These are phyloP conservation scores for Hygrophila difformis DNA, from an alignment of 257 asterid genomes.

Conservation along the genomic window DNA sequence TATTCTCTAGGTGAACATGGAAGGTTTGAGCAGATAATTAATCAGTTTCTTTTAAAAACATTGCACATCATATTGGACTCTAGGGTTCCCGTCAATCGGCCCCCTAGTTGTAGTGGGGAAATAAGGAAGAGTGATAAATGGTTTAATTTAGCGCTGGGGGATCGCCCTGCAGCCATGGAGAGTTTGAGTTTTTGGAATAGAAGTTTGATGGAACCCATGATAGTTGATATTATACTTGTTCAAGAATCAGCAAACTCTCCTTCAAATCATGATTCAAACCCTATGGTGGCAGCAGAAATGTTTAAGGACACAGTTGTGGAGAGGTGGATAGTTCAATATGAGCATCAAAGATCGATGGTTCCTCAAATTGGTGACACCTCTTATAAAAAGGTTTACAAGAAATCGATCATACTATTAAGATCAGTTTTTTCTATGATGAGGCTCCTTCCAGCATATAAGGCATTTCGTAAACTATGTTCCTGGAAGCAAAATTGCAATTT, in stretches of 20 bases:
- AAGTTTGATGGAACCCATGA: conserved; percentile 84
- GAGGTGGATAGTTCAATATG: conserved; percentile 90
- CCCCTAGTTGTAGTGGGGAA: conserved; percentile 47
- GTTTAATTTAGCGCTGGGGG: conserved; percentile 83
- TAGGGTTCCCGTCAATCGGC: conserved; percentile 69
- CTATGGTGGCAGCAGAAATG: conserved; percentile 31
- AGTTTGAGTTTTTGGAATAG: conserved; percentile 89
- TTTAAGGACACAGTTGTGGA: conserved; percentile 62
- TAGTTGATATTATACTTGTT: conserved; percentile 76
- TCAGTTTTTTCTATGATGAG: conserved; percentile 72
- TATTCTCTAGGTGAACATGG: conserved; percentile 64
- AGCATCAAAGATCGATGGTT: conserved; percentile 39
- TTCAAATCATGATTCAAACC: conserved; percentile 17
- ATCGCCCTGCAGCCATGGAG: conserved; percentile 81
- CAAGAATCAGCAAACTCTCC: conserved; percentile 42
- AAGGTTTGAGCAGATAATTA: conserved; percentile 84
- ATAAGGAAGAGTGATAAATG: conserved; percentile 77
- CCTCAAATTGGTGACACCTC: conserved; percentile 60
- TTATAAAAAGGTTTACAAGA: conserved; percentile 78
- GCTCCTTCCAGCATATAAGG: conserved; percentile 90
- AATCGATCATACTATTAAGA: conserved; percentile 64
- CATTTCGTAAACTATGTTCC: conserved; percentile 60
- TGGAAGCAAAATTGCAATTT: conserved; percentile 58
- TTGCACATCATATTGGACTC: conserved; percentile 86
- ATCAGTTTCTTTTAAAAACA: conserved; percentile 79